These are phyloP conservation scores for Dinochytrium kinnereticum DNA, from an alignment of 371 early-diverging fungal genomes.

Conservation along the genomic window DNA sequence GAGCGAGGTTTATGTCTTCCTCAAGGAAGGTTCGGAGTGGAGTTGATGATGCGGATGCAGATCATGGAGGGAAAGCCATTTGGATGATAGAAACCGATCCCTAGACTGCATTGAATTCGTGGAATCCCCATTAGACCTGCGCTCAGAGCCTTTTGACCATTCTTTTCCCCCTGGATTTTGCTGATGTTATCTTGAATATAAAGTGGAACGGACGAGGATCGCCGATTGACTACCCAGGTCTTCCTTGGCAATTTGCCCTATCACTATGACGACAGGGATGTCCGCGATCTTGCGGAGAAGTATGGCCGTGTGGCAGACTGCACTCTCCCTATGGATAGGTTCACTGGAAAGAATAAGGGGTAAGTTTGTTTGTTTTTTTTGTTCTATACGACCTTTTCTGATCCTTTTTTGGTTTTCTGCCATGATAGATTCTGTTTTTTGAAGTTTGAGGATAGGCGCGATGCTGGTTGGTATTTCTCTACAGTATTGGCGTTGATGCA, in stretches of 20 bases:
- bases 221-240: conserved; percentile 66
- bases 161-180: too few species aligned
- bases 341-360: conserved; percentile 80
- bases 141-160: too few species aligned
- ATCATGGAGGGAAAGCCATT: too few species aligned
- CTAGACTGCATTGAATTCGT: too few species aligned
- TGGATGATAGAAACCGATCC: too few species aligned
- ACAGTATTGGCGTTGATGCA: too few species aligned
- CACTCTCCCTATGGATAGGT: conserved; percentile 73
- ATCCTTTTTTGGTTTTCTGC: conserved; percentile 2
- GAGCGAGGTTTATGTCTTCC: too few species aligned
- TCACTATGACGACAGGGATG: conserved; percentile 69
- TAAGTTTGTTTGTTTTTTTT: conserved; percentile 31
- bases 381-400: neutral
- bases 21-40: too few species aligned
- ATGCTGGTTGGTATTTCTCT: conserved; percentile 71
- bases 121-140: too few species aligned
- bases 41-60: too few species aligned
- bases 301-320: conserved; percentile 70
- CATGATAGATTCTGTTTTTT: conserved; percentile 77
- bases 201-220: conserved; percentile 72
- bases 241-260: conserved; percentile 87
- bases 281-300: conserved; percentile 73
- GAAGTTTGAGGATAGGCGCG: conserved; percentile 74
- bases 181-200: too few species aligned